phyloP scores from a whole-genome alignment of 352 stramenopile species.

The Phytophthora meadii region DNA sequence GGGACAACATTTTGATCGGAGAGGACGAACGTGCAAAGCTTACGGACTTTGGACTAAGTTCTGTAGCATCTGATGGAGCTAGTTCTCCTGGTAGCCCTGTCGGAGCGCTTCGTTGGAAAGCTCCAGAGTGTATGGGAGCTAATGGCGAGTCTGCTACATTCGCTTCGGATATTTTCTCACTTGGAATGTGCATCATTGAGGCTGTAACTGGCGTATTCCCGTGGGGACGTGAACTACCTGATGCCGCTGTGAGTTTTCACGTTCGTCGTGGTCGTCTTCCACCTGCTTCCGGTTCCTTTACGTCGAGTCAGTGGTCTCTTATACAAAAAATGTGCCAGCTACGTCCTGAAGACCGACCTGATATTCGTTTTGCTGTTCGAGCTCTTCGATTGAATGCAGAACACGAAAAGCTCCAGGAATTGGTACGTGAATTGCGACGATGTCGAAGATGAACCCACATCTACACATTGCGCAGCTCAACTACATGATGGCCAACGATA shows the following conservation, averaged over 20 bases:
- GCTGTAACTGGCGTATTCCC: conserved; percentile 18
- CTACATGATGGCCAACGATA: too few relatives aligned
- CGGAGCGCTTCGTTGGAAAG: conserved; percentile 10
- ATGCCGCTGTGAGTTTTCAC: conserved; percentile 23
- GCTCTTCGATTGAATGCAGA: conserved; percentile 7
- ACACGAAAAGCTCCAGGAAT: conserved; percentile 7
- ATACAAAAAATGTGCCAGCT: conserved; percentile 28
- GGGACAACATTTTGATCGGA: conserved; percentile 38
- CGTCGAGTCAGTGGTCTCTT: conserved; percentile 22
- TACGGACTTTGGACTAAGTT: conserved; percentile 37
- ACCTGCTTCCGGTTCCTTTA: conserved; percentile 6
- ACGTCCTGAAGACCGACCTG: conserved; percentile 15
- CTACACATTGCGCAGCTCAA: neutral
- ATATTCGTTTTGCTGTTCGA: conserved; percentile 17
- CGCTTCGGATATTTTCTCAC: neutral
- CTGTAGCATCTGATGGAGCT: neutral
- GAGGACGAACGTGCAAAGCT: conserved; percentile 32
- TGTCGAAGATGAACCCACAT: neutral
- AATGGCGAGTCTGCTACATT: neutral
- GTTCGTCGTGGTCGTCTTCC: conserved; percentile 11
- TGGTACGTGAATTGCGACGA: neutral
- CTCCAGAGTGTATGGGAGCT: neutral
- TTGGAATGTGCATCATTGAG: conserved; percentile 35
- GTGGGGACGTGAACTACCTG: conserved; percentile 17
- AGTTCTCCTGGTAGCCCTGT: conserved; percentile 10